These are phyloP conservation scores for Somion occarium DNA, from an alignment of 1,284 basidiomycete genomes.

Conservation along the genomic window DNA sequence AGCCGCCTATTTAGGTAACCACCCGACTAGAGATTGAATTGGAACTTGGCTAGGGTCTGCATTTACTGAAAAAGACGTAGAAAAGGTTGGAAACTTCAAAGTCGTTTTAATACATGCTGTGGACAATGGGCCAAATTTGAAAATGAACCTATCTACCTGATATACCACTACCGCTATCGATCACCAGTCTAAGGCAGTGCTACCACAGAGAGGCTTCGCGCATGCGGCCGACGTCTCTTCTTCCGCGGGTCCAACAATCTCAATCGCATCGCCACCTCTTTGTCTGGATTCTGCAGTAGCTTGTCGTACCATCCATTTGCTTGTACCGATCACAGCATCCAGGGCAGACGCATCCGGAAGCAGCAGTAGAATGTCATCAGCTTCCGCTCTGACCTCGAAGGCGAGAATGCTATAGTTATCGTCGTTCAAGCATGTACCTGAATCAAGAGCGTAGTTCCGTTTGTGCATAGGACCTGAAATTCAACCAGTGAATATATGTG, in stretches of 20 bases:
- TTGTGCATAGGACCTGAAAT: conserved; percentile 63
- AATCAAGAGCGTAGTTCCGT: conserved; percentile 58
- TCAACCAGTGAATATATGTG: background rate
- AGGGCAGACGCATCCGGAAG: conserved; percentile 57
- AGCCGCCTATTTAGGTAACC: too few relatives aligned
- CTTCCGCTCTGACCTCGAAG: conserved; percentile 49
- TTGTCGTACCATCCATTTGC: conserved; percentile 58
- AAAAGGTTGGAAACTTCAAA: too few relatives aligned
- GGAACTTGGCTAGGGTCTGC: too few relatives aligned
- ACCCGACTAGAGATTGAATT: too few relatives aligned
- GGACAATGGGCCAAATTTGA: too few relatives aligned
- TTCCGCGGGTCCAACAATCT: conserved; percentile 30
- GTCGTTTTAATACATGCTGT: too few relatives aligned
- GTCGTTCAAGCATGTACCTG: conserved; percentile 63
- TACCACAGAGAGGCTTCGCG: background rate
- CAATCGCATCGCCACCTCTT: conserved; percentile 35
- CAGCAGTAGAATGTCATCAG: conserved; percentile 44
- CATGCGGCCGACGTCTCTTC: background rate
- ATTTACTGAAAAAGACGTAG: too few relatives aligned
- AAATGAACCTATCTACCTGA: too few relatives aligned
- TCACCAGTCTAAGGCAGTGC: background rate
- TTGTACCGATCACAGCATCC: conserved; percentile 61
- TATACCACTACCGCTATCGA: too few relatives aligned
- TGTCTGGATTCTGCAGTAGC: conserved; percentile 45
- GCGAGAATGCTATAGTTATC: conserved; percentile 59